Evolutionary conservation across 1,284 basidiomycete species (phyloP), one percentile per base, ranked within the genome.

Genomic region (Pseudozyma hubeiensis): DNA sequence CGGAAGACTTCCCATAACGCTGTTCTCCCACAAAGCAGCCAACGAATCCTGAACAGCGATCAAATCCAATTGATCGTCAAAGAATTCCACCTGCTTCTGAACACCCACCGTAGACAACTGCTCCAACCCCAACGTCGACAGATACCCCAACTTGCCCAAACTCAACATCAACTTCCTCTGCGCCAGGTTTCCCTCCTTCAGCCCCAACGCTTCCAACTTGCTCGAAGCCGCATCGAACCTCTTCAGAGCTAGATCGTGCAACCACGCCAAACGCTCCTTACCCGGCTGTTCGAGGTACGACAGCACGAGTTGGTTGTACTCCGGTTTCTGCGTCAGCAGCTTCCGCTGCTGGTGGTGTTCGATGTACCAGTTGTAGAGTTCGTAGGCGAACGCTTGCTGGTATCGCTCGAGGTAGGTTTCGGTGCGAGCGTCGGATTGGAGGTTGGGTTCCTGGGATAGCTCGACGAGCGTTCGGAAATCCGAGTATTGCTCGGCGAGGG

Each of bases 391-490:
- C 29, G 89, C 89, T 46, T 93, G 89, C 53, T 91, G 89, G 85
- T 92, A 97, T 70, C 87, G 88, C 52, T 92, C 89, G 56, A 97
- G 89, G 84, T 96, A 98, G 4, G 84, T 84, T 77, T 91, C 84
- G 11, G 87, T 75, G 19, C 84, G 77, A 1, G 80, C 79, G 1
- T 75, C 54, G 1, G 85, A 64, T 3, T 40, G 37, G 71, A 44
- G 81, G 5, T 30, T 13, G 65, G 83, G 60, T 80, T 89, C 88
- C 81, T 93, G 89, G 84, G 92, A 94, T 5, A 97, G 88, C 44
- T 91, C 89, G 19, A 91, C 93, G 9, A 97, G 88, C 39, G 90
- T 92, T 13, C 88, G 87, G 86, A 92, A 97, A 84, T 97, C 94
- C 29, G 87, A 87, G 82, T 94, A 94, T 71, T 91, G 88, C 79